Percentiles rank a stretch among this genome's conserved stretches.
These are phyloP conservation scores for Blastocystis hominis DNA, from an alignment of 352 stramenopile species.

Conservation along the genomic window DNA sequence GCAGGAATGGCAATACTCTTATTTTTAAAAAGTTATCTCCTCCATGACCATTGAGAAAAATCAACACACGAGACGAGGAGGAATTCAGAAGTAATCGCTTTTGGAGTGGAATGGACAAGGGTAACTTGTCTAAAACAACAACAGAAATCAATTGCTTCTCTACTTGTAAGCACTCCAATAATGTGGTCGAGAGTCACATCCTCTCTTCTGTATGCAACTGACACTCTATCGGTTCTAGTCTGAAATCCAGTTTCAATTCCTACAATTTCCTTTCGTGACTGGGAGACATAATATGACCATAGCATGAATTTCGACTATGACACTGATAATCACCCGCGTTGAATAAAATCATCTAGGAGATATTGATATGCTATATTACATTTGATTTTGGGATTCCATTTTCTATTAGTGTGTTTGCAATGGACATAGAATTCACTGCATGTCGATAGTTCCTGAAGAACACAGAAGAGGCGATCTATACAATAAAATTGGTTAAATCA, in stretches of 20 bases:
- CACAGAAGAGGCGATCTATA: conserved; percentile 12
- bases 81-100: neutral
- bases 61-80: neutral
- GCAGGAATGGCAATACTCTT: neutral
- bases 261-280: neutral
- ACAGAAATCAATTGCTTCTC: neutral
- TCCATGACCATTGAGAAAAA: conserved; percentile 44
- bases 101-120: neutral
- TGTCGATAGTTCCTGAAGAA: conserved; percentile 44
- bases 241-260: neutral
- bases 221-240: neutral
- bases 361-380: neutral
- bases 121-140: conserved; percentile 1
- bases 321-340: conserved; percentile 12
- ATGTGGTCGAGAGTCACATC: neutral
- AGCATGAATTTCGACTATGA: neutral
- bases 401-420: neutral
- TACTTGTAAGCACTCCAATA: neutral
- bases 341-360: conserved; percentile 5
- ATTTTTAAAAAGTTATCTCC: conserved; percentile 41
- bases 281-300: neutral
- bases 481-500: neutral
- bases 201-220: neutral
- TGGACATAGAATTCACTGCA: neutral
- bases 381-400: neutral